These are phyloP conservation scores for Acmispon strigosus DNA, from an alignment of 306 rosid species.

Conservation along the genomic window DNA sequence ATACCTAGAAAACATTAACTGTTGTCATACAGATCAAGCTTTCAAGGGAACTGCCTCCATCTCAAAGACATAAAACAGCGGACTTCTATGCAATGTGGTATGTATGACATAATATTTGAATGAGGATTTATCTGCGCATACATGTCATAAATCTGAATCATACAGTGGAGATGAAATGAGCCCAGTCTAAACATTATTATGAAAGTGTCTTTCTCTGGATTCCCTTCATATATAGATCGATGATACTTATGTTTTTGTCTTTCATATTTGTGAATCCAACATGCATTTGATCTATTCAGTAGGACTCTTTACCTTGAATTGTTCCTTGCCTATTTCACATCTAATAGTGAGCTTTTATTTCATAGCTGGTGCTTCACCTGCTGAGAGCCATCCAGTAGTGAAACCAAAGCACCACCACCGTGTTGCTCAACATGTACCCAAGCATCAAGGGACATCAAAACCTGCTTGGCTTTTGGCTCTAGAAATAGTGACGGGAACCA, in stretches of 20 bases:
- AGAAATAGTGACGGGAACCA: constrained; percentile 73
- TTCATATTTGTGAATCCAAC: neutral
- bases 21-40: constrained; percentile 59
- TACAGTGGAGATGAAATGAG: neutral
- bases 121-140: neutral
- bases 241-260: too few relatives aligned
- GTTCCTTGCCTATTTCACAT: constrained; percentile 5
- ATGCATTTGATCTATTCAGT: neutral
- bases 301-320: neutral
- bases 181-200: neutral
- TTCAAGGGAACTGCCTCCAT: constrained; percentile 90
- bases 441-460: constrained; percentile 55
- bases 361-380: constrained; percentile 54
- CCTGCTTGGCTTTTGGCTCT: constrained; percentile 89
- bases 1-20: constrained; percentile 1
- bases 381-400: constrained; percentile 36
- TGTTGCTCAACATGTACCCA: constrained; percentile 27
- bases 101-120: constrained; percentile 4
- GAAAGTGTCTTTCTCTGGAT: neutral
- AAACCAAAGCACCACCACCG: constrained; percentile 31
- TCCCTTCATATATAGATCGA: neutral
- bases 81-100: constrained; percentile 65
- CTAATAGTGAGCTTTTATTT: constrained; percentile 21
- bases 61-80: constrained; percentile 59
- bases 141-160: neutral